Conservation (phyloP, 2,329 filamentous ascomycete genomes). For the Colletotrichum spaethianum region DNA sequence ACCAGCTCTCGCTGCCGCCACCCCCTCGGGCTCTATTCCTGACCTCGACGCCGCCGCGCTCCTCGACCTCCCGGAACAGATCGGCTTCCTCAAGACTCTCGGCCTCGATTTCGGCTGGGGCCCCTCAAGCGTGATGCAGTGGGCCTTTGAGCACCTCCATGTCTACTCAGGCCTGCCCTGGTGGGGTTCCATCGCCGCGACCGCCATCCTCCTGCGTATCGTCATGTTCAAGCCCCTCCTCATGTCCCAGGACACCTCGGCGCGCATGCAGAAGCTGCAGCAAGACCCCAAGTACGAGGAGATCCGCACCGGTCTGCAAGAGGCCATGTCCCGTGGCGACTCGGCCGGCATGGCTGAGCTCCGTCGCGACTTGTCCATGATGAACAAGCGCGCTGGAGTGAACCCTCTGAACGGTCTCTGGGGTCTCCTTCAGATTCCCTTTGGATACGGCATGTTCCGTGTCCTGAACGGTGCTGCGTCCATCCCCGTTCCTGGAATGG, state of each 20-base stretch:
- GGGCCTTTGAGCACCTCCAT: constrained; percentile 85
- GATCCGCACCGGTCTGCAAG: constrained; percentile 54
- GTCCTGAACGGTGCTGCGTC: constrained; percentile 80
- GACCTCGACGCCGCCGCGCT: constrained; percentile 58
- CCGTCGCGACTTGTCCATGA: constrained; percentile 53
- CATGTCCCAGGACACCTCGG: constrained; percentile 71
- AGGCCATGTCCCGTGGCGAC: constrained; percentile 70
- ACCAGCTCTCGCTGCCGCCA: constrained; percentile 20
- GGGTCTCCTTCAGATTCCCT: constrained; percentile 67
- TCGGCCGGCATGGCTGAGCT: constrained; percentile 61
- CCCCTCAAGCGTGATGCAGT: constrained; percentile 81
- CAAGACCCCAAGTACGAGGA: constrained; percentile 67
- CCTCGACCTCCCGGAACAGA: constrained; percentile 77
- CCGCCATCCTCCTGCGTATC: constrained; percentile 75
- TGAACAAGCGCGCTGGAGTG: constrained; percentile 55
- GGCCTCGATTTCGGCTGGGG: constrained; percentile 93
- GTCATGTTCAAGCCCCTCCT: constrained; percentile 77
- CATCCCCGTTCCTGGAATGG: constrained; percentile 85
- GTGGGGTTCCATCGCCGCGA: constrained; percentile 81
- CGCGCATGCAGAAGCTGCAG: constrained; percentile 72
- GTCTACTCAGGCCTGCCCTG: constrained; percentile 83
- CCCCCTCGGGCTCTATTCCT: constrained; percentile 45
- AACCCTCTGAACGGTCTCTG: constrained; percentile 53
- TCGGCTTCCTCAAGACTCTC: constrained; percentile 86
- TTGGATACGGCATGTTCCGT: constrained; percentile 87